A percentile compares a stretch with the other conserved stretches of the same genome.
phyloP scores from a whole-genome alignment of 1,139 yeast species.

The Groenewaldozyma sp. region DNA sequence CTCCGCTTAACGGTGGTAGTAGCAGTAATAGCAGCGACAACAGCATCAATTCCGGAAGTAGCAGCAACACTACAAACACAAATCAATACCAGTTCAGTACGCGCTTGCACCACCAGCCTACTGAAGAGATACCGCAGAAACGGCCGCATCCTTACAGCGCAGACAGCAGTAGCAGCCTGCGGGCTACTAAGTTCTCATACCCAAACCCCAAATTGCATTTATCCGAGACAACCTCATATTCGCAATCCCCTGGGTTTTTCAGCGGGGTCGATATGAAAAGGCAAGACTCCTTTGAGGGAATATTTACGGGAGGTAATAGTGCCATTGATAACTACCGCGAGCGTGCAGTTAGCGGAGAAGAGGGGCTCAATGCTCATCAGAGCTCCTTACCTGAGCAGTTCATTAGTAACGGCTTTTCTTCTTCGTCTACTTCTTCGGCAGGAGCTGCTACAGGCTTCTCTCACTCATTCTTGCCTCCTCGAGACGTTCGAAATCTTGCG shows the following conservation, averaged over 20 bases:
- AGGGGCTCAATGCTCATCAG: background rate
- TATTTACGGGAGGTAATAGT: background rate
- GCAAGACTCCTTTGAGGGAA: background rate
- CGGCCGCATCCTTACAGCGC: conserved; percentile 10
- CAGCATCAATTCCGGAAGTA: too few relatives aligned
- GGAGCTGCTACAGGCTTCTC: background rate
- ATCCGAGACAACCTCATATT: background rate
- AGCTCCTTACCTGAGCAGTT: background rate
- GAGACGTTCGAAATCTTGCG: too few relatives aligned
- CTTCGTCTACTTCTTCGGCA: background rate
- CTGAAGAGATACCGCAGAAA: conserved; percentile 6
- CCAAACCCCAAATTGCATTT: conserved; percentile 6
- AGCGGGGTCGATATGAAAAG: conserved; percentile 2
- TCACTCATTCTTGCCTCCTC: background rate
- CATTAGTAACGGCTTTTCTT: background rate
- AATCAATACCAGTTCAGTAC: background rate
- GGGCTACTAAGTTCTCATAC: conserved; percentile 7
- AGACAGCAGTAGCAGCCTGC: too few relatives aligned
- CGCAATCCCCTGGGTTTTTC: background rate
- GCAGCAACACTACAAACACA: too few relatives aligned
- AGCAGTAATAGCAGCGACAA: too few relatives aligned
- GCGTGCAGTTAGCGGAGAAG: background rate
- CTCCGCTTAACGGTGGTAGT: too few relatives aligned
- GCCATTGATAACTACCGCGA: background rate
- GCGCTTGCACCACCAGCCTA: background rate